phyloP scores from a whole-genome alignment of 495 filamentous ascomycete genomes.

The Zalerion maritima region DNA sequence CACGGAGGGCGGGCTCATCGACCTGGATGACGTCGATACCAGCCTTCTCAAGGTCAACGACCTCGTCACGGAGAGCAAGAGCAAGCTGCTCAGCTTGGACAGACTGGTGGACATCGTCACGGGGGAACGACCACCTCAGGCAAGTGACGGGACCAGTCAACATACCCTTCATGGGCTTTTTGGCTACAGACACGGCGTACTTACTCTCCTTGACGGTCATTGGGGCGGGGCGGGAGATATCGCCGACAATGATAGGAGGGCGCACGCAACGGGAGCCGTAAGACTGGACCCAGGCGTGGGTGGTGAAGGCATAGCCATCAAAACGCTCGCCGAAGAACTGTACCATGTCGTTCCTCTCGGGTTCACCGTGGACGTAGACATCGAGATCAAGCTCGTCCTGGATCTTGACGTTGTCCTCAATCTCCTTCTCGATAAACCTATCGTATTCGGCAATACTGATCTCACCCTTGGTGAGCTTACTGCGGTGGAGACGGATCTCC shows the following conservation, averaged over 20 bases:
- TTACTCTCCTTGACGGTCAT: conserved; percentile 99
- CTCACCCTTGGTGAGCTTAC: conserved; percentile 96
- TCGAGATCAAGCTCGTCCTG: conserved; percentile 96
- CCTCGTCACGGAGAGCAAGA: conserved; percentile 94
- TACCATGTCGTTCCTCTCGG: conserved; percentile 99
- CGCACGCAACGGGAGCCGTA: conserved; percentile 97
- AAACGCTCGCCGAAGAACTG: conserved; percentile 99
- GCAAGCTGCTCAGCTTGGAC: conserved; percentile 97
- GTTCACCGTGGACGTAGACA: conserved; percentile 95
- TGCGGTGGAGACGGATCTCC: conserved; percentile 89
- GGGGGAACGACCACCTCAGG: conserved; percentile 97
- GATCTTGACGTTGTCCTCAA: conserved; percentile 78
- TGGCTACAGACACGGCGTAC: conserved; percentile 88
- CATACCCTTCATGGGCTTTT: conserved; percentile 99
- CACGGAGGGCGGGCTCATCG: conserved; percentile 96
- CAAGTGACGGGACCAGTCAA: conserved; percentile 98
- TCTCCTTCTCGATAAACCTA: conserved; percentile 97
- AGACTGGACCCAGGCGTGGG: conserved; percentile 94
- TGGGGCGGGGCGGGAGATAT: conserved; percentile 84
- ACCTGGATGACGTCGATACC: conserved; percentile 97
- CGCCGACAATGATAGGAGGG: conserved; percentile 94
- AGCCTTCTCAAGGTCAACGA: conserved; percentile 89
- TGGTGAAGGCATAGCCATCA: conserved; percentile 95
- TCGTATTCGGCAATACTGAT: conserved; percentile 87
- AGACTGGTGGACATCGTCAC: conserved; percentile 97